Base-by-base conservation (phyloP, 2,329 filamentous ascomycete species). In the Xylogone sp. region DNA sequence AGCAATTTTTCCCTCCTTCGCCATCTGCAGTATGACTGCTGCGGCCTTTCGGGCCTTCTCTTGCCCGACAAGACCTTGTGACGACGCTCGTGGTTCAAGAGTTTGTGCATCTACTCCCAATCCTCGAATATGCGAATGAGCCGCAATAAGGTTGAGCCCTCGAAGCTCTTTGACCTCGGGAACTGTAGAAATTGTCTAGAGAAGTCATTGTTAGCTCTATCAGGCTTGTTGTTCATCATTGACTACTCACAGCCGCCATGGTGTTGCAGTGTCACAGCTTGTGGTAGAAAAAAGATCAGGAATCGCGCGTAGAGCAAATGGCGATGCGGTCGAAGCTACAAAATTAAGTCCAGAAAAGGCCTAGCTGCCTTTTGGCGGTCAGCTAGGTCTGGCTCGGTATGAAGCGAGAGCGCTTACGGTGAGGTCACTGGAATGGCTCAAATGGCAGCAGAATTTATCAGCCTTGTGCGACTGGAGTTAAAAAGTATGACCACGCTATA, bases 1-100 rank as follows among this genome's bases (percentile, higher is more conserved):
- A 53, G 94, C 94, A 74, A 99, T 97, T 78, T 97, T 97, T 66
- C 93, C 93, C 67, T 97, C 91, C 75, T 96, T 97, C 64, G 96
- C 95, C 94, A 99, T 99, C 76, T 96, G 91, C 55, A 99, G 75
- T 63, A 99, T 96, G 46, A 99, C 88, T 1, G 93, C 94, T 2
- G 94, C 94, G 9, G 94, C 94, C 73, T 97, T 97, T 54, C 94
- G 86, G 51, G 94, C 94, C 77, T 96, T 96, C 66, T 95, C 87
- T 73, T 99, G 94, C 44, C 94, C 94, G 8, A 99, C 93, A 4
- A 99, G 83, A 31, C 94, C 94, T 70, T 99, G 94, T 13, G 93
- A 96, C 45, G 87, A 81, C 22, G 82, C 72, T 54, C 93, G 85
- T 19, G 94, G 92, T 65, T 96, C 92, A 59, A 99, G 79, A 6